These are phyloP conservation scores for Davidsoniella australis DNA, from an alignment of 2,329 filamentous ascomycete species.

Conservation along the genomic window DNA sequence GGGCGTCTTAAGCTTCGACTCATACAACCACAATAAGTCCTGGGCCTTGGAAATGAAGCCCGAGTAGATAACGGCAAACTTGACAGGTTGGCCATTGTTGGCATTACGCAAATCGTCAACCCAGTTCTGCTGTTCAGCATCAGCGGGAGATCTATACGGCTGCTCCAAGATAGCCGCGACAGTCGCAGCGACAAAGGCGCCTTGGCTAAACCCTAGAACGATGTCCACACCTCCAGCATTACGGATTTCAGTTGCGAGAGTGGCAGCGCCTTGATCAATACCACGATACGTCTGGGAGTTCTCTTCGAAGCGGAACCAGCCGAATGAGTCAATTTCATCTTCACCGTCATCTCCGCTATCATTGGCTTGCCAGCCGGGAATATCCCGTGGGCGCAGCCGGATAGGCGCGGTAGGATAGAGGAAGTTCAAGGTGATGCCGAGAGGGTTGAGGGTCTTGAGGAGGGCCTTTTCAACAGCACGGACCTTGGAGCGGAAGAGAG, in stretches of 20 bases:
- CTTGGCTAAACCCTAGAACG: slow-evolving; percentile 70
- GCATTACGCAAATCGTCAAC: slow-evolving; percentile 28
- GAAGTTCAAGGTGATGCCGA: slow-evolving; percentile 35
- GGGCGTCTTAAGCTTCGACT: slow-evolving; percentile 59
- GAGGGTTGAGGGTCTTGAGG: slow-evolving; percentile 50
- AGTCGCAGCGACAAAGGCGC: slow-evolving; percentile 54
- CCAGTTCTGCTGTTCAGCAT: slow-evolving; percentile 24
- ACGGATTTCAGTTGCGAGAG: slow-evolving; percentile 43
- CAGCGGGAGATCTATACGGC: slow-evolving; percentile 16
- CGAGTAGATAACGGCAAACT: slow-evolving; percentile 61
- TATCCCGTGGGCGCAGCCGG: slow-evolving; percentile 44
- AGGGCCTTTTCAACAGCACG: slow-evolving; percentile 72
- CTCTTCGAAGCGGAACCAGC: slow-evolving; percentile 64
- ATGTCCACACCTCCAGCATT: slow-evolving; percentile 56
- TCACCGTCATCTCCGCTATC: slow-evolving; percentile 22
- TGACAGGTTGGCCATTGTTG: slow-evolving; percentile 32
- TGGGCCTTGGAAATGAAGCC: slow-evolving; percentile 53
- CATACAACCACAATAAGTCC: slow-evolving; percentile 46
- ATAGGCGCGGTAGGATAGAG: slow-evolving; percentile 55
- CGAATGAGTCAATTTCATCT: slow-evolving; percentile 46
- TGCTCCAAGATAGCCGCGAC: slow-evolving; percentile 56
- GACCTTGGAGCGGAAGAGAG: slow-evolving; percentile 74
- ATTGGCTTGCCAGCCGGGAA: slow-evolving; percentile 46
- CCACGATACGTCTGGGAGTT: slow-evolving; percentile 46
- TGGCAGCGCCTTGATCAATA: slow-evolving; percentile 48